Conservation (phyloP, 2,329 filamentous ascomycete species). For the Aspergillus sp. region DNA sequence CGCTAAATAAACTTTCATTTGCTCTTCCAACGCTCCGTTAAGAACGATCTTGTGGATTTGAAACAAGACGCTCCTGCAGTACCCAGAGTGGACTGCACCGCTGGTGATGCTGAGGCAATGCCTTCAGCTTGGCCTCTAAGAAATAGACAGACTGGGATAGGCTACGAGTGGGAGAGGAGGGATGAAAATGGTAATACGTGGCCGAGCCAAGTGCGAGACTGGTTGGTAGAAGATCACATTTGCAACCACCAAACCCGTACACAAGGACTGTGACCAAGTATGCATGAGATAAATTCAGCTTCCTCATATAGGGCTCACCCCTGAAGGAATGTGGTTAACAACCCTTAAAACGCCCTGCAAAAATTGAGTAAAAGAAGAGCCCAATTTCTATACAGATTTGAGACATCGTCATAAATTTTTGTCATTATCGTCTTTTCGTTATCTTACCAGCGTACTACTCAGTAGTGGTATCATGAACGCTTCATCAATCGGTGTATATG, state of each 20-base stretch:
- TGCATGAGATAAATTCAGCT: background rate
- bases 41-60: conserved; percentile 61
- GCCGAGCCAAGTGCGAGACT: background rate
- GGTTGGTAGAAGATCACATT: background rate
- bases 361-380: conserved; percentile 2
- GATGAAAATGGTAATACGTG: background rate
- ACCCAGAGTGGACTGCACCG: conserved; percentile 70
- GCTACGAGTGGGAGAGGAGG: background rate
- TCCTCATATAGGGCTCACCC: conserved; percentile 5
- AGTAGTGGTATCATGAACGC: conserved; percentile 9
- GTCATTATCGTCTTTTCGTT: conserved; percentile 25
- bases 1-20: conserved; percentile 28
- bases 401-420: conserved; percentile 19
- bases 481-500: conserved; percentile 6
- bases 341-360: conserved; percentile 7
- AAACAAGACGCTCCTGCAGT: conserved; percentile 68
- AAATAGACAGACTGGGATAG: background rate
- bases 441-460: conserved; percentile 19
- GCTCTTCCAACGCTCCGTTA: conserved; percentile 83
- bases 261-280: background rate
- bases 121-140: conserved; percentile 3
- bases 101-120: conserved; percentile 48
- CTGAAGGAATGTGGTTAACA: background rate
- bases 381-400: conserved; percentile 12
- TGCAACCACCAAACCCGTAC: background rate